Evolutionary conservation across 1,284 basidiomycete genomes (phyloP).

Genomic region (Malassezia equina): DNA sequence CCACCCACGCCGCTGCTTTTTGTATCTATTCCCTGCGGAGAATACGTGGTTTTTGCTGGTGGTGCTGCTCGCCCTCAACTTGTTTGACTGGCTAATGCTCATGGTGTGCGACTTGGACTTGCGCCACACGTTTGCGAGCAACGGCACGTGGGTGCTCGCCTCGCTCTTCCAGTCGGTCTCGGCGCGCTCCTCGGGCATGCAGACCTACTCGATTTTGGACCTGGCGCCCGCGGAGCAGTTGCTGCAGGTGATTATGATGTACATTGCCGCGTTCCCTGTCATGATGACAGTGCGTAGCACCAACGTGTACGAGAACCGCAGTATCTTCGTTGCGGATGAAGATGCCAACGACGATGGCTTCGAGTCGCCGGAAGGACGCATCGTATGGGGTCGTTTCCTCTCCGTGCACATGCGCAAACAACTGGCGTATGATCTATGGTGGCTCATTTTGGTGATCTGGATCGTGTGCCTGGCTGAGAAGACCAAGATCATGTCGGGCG

Average conservation of each 20-base stretch:
- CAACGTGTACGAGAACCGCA: slow-evolving; percentile 85
- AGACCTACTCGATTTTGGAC: slow-evolving; percentile 60
- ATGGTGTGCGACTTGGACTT: slow-evolving; percentile 60
- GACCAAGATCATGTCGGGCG: slow-evolving; percentile 31
- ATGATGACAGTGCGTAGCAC: slow-evolving; percentile 78
- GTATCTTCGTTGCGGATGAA: slow-evolving; percentile 35
- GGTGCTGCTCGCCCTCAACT: slow-evolving; percentile 61
- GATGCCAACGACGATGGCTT: not conserved
- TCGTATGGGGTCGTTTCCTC: slow-evolving; percentile 65
- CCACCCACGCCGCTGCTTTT: slow-evolving; percentile 85
- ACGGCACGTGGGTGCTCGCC: slow-evolving; percentile 54
- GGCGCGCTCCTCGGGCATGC: slow-evolving; percentile 79
- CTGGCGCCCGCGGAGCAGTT: slow-evolving; percentile 76
- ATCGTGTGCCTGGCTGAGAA: slow-evolving; percentile 45
- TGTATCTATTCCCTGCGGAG: slow-evolving; percentile 79
- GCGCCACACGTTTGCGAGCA: slow-evolving; percentile 30
- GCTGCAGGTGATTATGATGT: slow-evolving; percentile 64
- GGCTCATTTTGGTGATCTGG: slow-evolving; percentile 47
- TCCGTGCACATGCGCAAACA: slow-evolving; percentile 71
- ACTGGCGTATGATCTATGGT: slow-evolving; percentile 60
- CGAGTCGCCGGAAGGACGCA: not conserved
- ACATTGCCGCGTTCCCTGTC: slow-evolving; percentile 51
- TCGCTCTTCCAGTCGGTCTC: slow-evolving; percentile 53
- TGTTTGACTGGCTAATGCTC: slow-evolving; percentile 71
- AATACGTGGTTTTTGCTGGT: slow-evolving; percentile 83